phyloP scores from a whole-genome alignment of 2,329 filamentous ascomycete species.

The Pestalotiopsis sp. region DNA sequence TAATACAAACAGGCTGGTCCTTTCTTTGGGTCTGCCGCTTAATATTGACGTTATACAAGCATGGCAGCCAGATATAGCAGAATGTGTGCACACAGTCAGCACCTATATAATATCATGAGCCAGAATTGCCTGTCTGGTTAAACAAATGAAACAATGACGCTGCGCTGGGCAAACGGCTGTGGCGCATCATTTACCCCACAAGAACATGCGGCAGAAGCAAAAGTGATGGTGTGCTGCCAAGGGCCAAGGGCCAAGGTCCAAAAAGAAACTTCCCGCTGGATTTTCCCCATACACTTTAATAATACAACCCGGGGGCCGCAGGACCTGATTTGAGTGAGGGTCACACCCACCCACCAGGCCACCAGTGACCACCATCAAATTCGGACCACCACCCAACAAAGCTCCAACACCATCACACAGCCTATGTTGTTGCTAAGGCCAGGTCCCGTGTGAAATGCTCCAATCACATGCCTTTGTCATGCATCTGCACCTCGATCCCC shows the following conservation, averaged over 20 bases:
- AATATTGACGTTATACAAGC: neutral
- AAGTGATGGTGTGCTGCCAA: neutral
- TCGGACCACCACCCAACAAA: neutral
- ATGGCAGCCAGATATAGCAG: neutral
- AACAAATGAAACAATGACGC: too few species aligned
- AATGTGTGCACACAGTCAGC: neutral
- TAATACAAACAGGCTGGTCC: constrained; percentile 1
- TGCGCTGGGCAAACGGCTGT: neutral
- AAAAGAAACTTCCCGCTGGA: neutral
- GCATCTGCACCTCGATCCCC: constrained; percentile 12
- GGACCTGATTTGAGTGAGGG: neutral
- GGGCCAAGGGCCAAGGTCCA: neutral
- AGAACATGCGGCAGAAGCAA: neutral
- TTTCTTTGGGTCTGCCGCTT: neutral
- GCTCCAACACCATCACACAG: neutral
- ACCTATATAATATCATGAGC: too few species aligned
- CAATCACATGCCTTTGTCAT: constrained; percentile 25
- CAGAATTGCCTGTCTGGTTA: too few species aligned
- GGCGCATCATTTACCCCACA: constrained; percentile 3
- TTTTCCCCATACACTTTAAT: neutral
- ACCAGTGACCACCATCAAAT: neutral
- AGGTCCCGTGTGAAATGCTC: constrained; percentile 16
- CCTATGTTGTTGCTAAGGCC: constrained; percentile 13
- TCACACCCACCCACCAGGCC: neutral
- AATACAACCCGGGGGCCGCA: neutral